Conservation (phyloP, 805 yeast genomes). For the Candida broadrunensis region DNA sequence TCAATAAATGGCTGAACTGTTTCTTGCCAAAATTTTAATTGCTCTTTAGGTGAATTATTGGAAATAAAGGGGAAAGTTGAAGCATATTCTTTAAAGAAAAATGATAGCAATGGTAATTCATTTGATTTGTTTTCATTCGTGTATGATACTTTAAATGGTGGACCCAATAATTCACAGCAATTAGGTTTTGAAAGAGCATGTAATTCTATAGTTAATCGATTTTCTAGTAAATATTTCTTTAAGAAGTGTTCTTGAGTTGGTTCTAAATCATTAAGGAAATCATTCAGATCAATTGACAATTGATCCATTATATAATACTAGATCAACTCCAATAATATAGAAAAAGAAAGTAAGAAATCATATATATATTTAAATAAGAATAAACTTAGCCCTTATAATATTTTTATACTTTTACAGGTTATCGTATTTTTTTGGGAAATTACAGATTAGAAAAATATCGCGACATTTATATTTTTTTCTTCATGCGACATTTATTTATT, state of each 20-base stretch:
- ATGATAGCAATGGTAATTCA: constrained; percentile 66
- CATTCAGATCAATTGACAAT: neutral
- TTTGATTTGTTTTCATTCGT: constrained; percentile 10
- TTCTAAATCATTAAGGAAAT: constrained; percentile 23
- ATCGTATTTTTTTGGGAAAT: no score
- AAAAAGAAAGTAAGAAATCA: no score
- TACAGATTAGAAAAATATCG: no score
- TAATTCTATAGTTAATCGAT: constrained; percentile 63
- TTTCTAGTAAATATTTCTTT: constrained; percentile 72
- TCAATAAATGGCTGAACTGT: constrained; percentile 82
- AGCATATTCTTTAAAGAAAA: constrained; percentile 60
- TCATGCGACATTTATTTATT: no score
- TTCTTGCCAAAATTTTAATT: constrained; percentile 64
- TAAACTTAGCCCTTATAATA: no score
- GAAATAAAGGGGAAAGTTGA: constrained; percentile 75
- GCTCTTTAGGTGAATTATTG: constrained; percentile 43
- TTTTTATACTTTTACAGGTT: no score
- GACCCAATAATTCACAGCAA: constrained; percentile 69
- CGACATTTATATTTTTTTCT: no score
- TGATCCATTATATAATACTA: neutral
- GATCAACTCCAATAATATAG: no score
- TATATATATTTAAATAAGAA: no score
- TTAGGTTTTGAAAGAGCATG: constrained; percentile 53
- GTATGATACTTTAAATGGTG: constrained; percentile 55
- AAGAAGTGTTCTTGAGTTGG: constrained; percentile 83